These are phyloP conservation scores for Metschnikowia shivogae DNA, from an alignment of 805 yeast species.

Conservation along the genomic window DNA sequence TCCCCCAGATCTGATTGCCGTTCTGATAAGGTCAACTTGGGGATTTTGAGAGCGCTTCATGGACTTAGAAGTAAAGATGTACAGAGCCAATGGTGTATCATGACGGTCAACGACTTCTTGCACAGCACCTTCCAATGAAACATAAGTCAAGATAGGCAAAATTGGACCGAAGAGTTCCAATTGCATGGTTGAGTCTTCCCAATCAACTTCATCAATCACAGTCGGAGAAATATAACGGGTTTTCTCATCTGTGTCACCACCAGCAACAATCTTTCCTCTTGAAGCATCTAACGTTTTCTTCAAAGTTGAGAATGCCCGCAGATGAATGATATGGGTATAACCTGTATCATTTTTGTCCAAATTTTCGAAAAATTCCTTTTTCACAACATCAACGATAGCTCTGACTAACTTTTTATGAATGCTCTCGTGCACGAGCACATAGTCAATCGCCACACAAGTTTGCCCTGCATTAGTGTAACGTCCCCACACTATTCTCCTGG, in stretches of 20 bases:
- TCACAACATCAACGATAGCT: conserved; percentile 36
- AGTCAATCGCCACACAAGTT: conserved; percentile 88
- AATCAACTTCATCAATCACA: conserved; percentile 55
- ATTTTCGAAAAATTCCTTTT: conserved; percentile 43
- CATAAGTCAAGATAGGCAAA: conserved; percentile 63
- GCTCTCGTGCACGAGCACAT: conserved; percentile 60
- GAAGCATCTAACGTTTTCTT: conserved; percentile 42
- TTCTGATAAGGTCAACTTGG: conserved; percentile 39
- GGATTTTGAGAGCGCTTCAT: conserved; percentile 44
- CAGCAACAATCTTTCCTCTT: conserved; percentile 49
- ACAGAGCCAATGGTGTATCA: conserved; percentile 80
- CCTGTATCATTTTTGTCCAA: conserved; percentile 22
- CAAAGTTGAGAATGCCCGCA: conserved; percentile 48
- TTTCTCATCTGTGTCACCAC: conserved; percentile 39
- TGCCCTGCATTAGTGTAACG: conserved; percentile 82
- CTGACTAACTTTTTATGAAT: conserved; percentile 50
- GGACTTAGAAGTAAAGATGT: conserved; percentile 54
- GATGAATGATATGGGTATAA: conserved; percentile 60
- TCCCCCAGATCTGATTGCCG: conserved; percentile 67
- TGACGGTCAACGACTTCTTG: conserved; percentile 41
- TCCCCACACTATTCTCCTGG: conserved; percentile 74
- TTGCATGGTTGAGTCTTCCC: conserved; percentile 69
- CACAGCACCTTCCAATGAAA: conserved; percentile 42
- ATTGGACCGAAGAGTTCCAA: conserved; percentile 84
- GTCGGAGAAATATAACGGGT: conserved; percentile 68